Base-by-base conservation (phyloP, 306 rosid species). In the Citrullus amarus region DNA sequence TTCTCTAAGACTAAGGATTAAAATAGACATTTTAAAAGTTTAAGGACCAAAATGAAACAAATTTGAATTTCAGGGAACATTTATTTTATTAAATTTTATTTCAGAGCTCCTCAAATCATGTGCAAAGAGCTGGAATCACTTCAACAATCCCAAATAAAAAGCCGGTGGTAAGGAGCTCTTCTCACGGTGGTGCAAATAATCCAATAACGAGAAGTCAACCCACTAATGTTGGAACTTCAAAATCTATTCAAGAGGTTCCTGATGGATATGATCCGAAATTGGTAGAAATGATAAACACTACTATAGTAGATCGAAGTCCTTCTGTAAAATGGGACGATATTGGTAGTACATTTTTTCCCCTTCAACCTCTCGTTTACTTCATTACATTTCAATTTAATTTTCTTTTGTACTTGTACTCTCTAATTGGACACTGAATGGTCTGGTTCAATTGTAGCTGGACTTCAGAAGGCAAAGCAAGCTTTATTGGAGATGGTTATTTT, bases 401-500 rank as follows among this genome's bases (percentile, higher is more conserved):
- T 66, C 25, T 77, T 32, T 78, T 71, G 44, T 51, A 51, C 56
- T 50, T 10, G 7, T 16, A 63, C 74, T 56, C 78, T 60, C 15
- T 71, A 80, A 54, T 55, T 67, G 77, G 56, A 20, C 71, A 59
- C 66, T 82, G 86, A 62, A 84, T 82, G 76, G 75, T 86, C 39
- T 80, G 77, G 76, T 66, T 82, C 17, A 66, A 74, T 55, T 88
- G 86, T 87, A 95, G 98, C 96, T 68, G 98, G 98, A 61, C 98
- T 95, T 83, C 96, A 92, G 80, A 95, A 92, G 88, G 98, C 97
- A 20, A 95, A 95, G 85, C 94, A 92, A 86, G 89, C 98, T 75
- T 84, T 95, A 78, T 86, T 92, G 97, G 97, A 95, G 87, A 95
- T 95, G 98, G 97, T 95, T 81, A 95, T 95, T 86, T 91, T 95